Base-by-base conservation (phyloP, 306 rosid genomes). In the Cucumis melo region DNA sequence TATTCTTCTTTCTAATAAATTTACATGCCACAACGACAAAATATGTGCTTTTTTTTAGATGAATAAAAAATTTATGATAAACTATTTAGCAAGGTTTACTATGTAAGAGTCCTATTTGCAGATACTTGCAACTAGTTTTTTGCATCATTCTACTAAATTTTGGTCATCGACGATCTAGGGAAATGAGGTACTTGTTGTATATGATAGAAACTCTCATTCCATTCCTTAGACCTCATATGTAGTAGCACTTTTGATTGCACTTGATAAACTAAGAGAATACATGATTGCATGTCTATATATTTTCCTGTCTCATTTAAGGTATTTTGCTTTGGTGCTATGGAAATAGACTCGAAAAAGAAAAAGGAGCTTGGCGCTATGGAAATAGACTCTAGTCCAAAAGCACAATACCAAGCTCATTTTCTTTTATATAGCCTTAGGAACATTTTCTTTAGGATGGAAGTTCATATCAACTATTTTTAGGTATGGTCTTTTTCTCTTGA, bases 101-200 rank as follows among this genome's bases (percentile, higher is more conserved):
- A 71, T 15, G 55, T 24, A 46, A 8, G 59, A 21, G 36, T 71
- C 7, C 24, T 72, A 19, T 83, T 48, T 58, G 78, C 88, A 91
- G 97, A 87, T 91, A 81, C 86, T 91, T 80, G 97, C 83, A 42
- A 90, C 96, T 8, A 91, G 97, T 54, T 91, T 94, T 82, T 87
- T n/a, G 82, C 85, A 84, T 94, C 84, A 91, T 94, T 80, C 85
- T 91, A 81, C 68, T 87, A 79, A 91, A 94, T 79, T 96, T 94
- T 59, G 97, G 98, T 82, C 81, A 90, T 80, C 88, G 94, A 71
- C 78, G 89, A 81, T 92, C 93, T 79, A 95, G 97, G 77, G 98
- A 91, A 19, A 59, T 88, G 82, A 94, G 98, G 98, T 91, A 86
- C 24, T 56, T 8, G 51, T 38, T 9, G 12, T 20, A 41, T 23